Base-by-base conservation (phyloP, 2,329 filamentous ascomycete genomes). In the Fusarium sp. region DNA sequence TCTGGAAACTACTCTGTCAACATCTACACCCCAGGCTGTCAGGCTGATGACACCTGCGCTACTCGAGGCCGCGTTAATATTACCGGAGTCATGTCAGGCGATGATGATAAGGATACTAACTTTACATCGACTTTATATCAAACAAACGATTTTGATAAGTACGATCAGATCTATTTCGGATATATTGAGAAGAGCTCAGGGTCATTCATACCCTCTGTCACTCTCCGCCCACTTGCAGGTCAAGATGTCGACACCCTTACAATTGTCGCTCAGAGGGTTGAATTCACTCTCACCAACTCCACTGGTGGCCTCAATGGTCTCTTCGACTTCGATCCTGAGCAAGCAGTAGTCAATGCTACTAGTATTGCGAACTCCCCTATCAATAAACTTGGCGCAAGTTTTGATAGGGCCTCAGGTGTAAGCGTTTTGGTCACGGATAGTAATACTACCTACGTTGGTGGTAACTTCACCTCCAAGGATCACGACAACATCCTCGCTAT, bases 121-220 rank as follows among this genome's bases (percentile, higher is more conserved):
- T 86, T 91, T 63, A 86, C 89, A 33, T 89, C 86, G 2, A 87
- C 88, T 1, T 84, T 98, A 12, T 97, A 89, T 79, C 96, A 99
- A 82, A 97, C 95, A 23, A 99, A 99, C 83, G 89, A 97, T 79
- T 97, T 92, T 80, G 95, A 98, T 85, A 99, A 99, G 82, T 98
- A 97, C 78, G 96, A 99, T 79, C 91, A 93, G 74, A 91, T 99
- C 65, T 97, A 94, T 82, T 92, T 92, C 73, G 96, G 95, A 51
- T 90, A 90, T 73, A 90, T 99, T 60, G 94, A 98, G 78, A 91
- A 91, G 60, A 90, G 88, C 59, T 91, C 89, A 15, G 85, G 84
- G 70, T 88, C 87, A 25, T 98, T 98, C 85, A 91, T 91, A 45
- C 94, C 95, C 19, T 89, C 89, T 9, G 90, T 99, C 58, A 97